These are phyloP conservation scores for Rubus idaeus DNA, from an alignment of 306 rosid species.

Conservation along the genomic window DNA sequence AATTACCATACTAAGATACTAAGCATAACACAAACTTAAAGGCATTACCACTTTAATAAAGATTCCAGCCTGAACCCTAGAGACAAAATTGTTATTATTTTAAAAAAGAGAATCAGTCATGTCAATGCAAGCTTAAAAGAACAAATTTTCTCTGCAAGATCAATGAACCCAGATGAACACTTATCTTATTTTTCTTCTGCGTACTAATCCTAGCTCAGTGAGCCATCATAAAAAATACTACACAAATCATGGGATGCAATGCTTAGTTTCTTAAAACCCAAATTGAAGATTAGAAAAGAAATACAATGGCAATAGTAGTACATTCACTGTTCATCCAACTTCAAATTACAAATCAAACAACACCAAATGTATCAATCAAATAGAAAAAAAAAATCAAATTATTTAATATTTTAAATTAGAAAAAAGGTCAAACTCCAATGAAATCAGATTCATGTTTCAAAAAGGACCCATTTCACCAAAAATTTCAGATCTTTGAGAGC, in stretches of 20 bases:
- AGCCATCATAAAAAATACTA: too few relatives aligned
- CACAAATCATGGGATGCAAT: background rate
- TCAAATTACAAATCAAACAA: slow-evolving; percentile 37
- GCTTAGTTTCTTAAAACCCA: background rate
- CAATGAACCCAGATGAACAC: too few relatives aligned
- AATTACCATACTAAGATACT: slow-evolving; percentile 2
- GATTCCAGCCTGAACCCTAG: background rate
- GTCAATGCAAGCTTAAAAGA: background rate
- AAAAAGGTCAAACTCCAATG: slow-evolving; percentile 16
- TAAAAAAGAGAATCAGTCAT: background rate
- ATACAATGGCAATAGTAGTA: slow-evolving; percentile 15
- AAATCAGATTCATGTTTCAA: slow-evolving; percentile 24
- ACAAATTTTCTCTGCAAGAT: background rate
- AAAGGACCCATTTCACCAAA: slow-evolving; percentile 22
- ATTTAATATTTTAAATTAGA: too few relatives aligned
- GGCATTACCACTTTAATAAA: background rate
- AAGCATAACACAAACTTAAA: slow-evolving; percentile 5
- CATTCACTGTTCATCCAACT: background rate
- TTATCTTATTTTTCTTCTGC: too few relatives aligned
- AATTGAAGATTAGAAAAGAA: background rate
- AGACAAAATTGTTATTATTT: background rate
- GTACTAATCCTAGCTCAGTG: background rate
- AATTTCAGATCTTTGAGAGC: slow-evolving; percentile 30
- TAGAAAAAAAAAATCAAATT: background rate
- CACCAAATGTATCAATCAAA: slow-evolving; percentile 7